These are phyloP conservation scores for Chenopodium album DNA, from an alignment of 148 eudicot species.

Conservation along the genomic window DNA sequence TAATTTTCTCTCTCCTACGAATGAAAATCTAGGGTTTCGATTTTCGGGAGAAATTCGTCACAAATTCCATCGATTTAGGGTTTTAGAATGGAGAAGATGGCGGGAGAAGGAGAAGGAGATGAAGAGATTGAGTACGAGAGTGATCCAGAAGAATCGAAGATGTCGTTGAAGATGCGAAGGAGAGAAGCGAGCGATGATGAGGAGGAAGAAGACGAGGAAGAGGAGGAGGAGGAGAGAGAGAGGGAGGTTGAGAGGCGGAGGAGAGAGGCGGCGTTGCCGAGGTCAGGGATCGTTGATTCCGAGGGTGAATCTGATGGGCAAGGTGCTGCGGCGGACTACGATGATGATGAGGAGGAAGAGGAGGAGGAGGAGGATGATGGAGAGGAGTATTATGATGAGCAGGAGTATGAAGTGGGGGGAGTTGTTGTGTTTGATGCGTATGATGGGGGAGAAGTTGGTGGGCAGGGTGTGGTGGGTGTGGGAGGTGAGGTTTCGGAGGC, in stretches of 20 bases:
- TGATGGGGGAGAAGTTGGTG: conserved; percentile 2
- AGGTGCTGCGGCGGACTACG: conserved; percentile 75
- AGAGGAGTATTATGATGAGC: conserved; percentile 33
- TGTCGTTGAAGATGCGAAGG: conserved; percentile 67
- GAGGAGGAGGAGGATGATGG: conserved; percentile 33
- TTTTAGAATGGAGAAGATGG: conserved; percentile 15
- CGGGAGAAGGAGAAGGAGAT: conserved; percentile 29
- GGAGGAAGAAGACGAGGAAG: conserved; percentile 39
- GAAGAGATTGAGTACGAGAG: conserved; percentile 83
- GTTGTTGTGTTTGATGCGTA: conserved; percentile 13
- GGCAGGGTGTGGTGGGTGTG: conserved; percentile 18
- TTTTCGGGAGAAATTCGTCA: neutral
- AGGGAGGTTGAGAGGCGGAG: conserved; percentile 25
- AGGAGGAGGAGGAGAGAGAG: conserved; percentile 36
- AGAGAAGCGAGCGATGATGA: conserved; percentile 88
- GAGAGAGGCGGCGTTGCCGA: conserved; percentile 23
- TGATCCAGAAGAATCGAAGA: conserved; percentile 86
- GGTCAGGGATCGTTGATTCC: conserved; percentile 35
- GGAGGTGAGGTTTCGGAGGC: conserved; percentile 14
- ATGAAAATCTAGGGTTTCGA: conserved; percentile 15
- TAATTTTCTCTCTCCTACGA: neutral
- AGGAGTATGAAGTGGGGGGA: conserved; percentile 28
- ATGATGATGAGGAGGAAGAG: conserved; percentile 43
- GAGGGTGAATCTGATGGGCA: conserved; percentile 65
- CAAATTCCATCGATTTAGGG: conserved; percentile 15